Conservation (phyloP, 2,329 filamentous ascomycete species). For the Stagonosporopsis tanaceti region DNA sequence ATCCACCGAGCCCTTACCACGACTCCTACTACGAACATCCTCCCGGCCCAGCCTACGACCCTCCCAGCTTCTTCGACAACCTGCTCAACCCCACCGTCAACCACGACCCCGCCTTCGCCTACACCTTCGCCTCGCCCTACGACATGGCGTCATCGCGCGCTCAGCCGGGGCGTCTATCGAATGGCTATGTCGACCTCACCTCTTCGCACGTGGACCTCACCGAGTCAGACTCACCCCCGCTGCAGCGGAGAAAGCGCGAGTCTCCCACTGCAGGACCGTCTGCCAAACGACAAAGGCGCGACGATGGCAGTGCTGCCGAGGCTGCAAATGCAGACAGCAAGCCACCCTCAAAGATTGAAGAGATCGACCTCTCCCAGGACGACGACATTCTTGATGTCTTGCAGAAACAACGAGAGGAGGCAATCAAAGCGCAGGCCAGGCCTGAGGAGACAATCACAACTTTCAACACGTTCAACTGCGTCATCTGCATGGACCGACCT, state of each 20-base stretch:
- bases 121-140: constrained; percentile 23
- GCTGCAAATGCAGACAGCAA: background rate
- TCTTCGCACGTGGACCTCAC: constrained; percentile 19
- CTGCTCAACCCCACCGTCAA: constrained; percentile 16
- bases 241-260: constrained; percentile 27
- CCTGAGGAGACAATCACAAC: constrained; percentile 50
- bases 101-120: constrained; percentile 13
- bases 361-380: constrained; percentile 60
- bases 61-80: constrained; percentile 12
- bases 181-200: constrained; percentile 50
- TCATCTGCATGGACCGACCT: constrained; percentile 69
- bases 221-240: constrained; percentile 33
- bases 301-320: constrained; percentile 21
- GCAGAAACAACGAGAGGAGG: constrained; percentile 62
- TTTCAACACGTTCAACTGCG: constrained; percentile 63
- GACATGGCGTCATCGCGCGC: constrained; percentile 24
- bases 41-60: background rate
- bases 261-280: constrained; percentile 41
- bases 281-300: constrained; percentile 40
- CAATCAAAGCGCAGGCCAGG: constrained; percentile 56
- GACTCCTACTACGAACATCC: background rate
- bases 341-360: constrained; percentile 49
- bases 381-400: constrained; percentile 55
- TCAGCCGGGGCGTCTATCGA: constrained; percentile 38
- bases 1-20: background rate